Conservation (phyloP, 768 basidiomycete genomes). For the Phylloporus sp. region DNA sequence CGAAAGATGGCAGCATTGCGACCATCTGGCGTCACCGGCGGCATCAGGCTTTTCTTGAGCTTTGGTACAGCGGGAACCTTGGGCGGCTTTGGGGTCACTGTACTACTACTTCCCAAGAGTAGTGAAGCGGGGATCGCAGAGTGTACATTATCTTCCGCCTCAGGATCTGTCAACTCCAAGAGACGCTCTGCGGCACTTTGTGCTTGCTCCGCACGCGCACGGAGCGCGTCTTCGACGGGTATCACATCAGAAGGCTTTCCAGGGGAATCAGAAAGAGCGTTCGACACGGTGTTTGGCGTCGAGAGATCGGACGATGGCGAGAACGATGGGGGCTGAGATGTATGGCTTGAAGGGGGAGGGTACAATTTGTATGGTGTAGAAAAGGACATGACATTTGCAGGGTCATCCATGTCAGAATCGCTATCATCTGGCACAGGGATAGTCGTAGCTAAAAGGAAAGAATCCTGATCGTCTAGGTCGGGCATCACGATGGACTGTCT, state of each 20-base stretch:
- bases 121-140: slow-evolving; percentile 54
- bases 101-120: slow-evolving; percentile 39
- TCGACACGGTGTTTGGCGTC: slow-evolving; percentile 47
- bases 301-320: slow-evolving; percentile 53
- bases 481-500: slow-evolving; percentile 44
- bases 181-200: slow-evolving; percentile 88
- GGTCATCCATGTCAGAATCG: slow-evolving; percentile 58
- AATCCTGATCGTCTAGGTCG: slow-evolving; percentile 47
- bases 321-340: slow-evolving; percentile 43
- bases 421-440: slow-evolving; percentile 75
- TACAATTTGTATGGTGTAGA: slow-evolving; percentile 57
- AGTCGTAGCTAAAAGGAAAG: slow-evolving; percentile 61
- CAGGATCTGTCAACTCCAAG: slow-evolving; percentile 79
- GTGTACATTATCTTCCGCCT: slow-evolving; percentile 51
- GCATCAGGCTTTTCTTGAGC: slow-evolving; percentile 25
- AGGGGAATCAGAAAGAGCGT: slow-evolving; percentile 54
- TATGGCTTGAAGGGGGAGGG: slow-evolving; percentile 36
- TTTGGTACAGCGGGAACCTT: slow-evolving; percentile 35
- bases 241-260: slow-evolving; percentile 41
- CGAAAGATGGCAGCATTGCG: slow-evolving; percentile 55
- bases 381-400: slow-evolving; percentile 65
- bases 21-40: slow-evolving; percentile 64
- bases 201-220: slow-evolving; percentile 86
- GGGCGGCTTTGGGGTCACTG: slow-evolving; percentile 34
- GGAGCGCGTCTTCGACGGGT: slow-evolving; percentile 77